Percentiles rank a stretch among this genome's conserved stretches.
These are phyloP conservation scores for Ophiobolus disseminans DNA, from an alignment of 2,329 filamentous ascomycete genomes.

Conservation along the genomic window DNA sequence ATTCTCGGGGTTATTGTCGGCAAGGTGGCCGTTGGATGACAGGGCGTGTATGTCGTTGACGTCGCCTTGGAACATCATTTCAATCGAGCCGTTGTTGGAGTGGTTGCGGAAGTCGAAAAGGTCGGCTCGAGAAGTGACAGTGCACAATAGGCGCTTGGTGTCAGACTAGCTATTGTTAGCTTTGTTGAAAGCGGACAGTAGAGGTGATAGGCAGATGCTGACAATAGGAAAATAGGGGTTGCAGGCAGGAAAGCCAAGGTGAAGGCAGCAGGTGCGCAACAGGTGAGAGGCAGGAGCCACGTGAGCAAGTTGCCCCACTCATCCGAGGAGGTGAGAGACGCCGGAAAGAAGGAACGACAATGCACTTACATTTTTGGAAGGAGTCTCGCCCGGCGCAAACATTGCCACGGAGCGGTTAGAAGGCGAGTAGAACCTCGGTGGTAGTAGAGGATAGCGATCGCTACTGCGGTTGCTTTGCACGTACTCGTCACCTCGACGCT, in stretches of 20 bases:
- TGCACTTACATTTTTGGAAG: constrained; percentile 43
- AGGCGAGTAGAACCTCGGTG: constrained; percentile 42
- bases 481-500: constrained; percentile 25
- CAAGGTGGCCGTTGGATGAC: constrained; percentile 15
- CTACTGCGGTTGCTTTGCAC: constrained; percentile 7
- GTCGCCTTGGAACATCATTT: constrained; percentile 35
- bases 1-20: constrained; percentile 4
- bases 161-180: constrained; percentile 33
- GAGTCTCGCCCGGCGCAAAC: constrained; percentile 29
- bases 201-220: background rate
- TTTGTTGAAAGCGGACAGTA: background rate
- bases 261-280: constrained; percentile 2
- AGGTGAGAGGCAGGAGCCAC: constrained; percentile 5
- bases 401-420: constrained; percentile 24
- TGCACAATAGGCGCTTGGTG: constrained; percentile 30
- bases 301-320: constrained; percentile 8
- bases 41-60: constrained; percentile 26
- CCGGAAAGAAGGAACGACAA: constrained; percentile 24
- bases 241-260: background rate
- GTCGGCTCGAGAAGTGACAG: constrained; percentile 15
- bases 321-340: constrained; percentile 9
- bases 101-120: constrained; percentile 12
- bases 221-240: constrained; percentile 11
- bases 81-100: constrained; percentile 28
- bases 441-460: constrained; percentile 17